Base-by-base conservation (phyloP, 306 rosid genomes). In the Crataegus laevigata region DNA sequence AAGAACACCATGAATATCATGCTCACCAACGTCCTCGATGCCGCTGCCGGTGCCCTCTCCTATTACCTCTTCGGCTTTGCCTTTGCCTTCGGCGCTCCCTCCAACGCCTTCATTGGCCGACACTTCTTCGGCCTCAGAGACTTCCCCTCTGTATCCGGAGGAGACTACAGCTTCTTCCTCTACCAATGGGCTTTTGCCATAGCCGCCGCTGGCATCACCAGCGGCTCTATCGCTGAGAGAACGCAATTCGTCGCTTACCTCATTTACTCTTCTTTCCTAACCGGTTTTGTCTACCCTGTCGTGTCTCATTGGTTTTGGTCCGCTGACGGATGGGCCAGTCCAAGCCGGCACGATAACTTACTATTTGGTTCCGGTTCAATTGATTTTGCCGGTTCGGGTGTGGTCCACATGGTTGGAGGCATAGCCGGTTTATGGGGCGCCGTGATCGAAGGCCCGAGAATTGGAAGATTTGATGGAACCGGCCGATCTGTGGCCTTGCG, bases 161-260 rank as follows among this genome's bases (percentile, higher is more conserved):
- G 29, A 0, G 96, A 92, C 75, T 92, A 90, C 77, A 85, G 92
- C 78, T 86, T 69, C 82, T 92, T 92, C 32, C 96, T 92, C 9
- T 92, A 81, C 79, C 97, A 92, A n/a, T 92, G 97, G 97, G 89
- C 97, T 6, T 92, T 92, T 29, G 94, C 97, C 64, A 92, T 92
- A 11, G 94, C 96, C 0, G 94, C 91, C 5, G 89, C 94, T 0
- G 97, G 97, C 3, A 92, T 92, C 71, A 86, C 94, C 34, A 87
- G 92, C 57, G 98, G 98, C 42, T 92, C 98, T 11, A 92, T 92
- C n/a, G 94, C 96, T 0, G 96, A 92, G 80, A 47, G 98, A 4
- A 92, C 98, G 0, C 96, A 88, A 7, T 92, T 92, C 59, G 94
- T 92, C 0, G 98, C 98, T 0, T 92, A 92, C 64, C 87, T 92